phyloP scores from a whole-genome alignment of 345 rosid species.

The Ceriops decandra region DNA sequence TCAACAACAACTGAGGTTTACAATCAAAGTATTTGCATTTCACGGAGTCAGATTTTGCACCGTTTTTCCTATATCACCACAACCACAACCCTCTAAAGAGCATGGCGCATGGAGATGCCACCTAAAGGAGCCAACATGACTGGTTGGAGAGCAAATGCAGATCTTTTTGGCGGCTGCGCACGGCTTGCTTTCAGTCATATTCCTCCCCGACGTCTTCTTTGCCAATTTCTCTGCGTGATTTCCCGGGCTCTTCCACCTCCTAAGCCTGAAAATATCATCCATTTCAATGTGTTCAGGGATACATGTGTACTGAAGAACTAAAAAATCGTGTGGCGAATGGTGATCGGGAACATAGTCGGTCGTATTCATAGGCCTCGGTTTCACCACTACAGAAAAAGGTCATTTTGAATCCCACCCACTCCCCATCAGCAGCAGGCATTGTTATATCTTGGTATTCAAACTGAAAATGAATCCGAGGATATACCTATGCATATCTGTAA shows the following conservation, averaged over 20 bases:
- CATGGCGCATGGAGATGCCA: constrained; percentile 28
- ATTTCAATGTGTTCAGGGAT: too few relatives aligned
- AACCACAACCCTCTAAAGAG: not conserved
- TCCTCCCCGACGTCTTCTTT: not conserved
- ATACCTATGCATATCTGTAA: not conserved
- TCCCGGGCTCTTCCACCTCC: not conserved
- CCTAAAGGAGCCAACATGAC: constrained; percentile 15
- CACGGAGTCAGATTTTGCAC: not conserved
- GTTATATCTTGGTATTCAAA: too few relatives aligned
- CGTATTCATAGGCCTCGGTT: too few relatives aligned
- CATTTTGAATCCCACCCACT: too few relatives aligned
- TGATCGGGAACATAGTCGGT: too few relatives aligned
- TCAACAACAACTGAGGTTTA: constrained; percentile 1
- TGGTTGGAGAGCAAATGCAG: constrained; percentile 13
- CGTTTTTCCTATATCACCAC: not conserved
- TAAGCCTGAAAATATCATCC: not conserved
- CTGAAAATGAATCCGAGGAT: too few relatives aligned
- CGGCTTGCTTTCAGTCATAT: constrained; percentile 2
- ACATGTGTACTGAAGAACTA: too few relatives aligned
- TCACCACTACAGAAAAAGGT: too few relatives aligned
- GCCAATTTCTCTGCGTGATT: not conserved
- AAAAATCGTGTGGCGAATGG: too few relatives aligned
- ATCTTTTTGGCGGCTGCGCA: not conserved
- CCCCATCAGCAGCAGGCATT: not conserved
- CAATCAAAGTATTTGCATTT: not conserved